A percentile compares a stretch with the other conserved stretches of the same genome.
Evolutionary conservation across 73 alveolate genomes (phyloP).

Genomic region (Chromera velia): DNA sequence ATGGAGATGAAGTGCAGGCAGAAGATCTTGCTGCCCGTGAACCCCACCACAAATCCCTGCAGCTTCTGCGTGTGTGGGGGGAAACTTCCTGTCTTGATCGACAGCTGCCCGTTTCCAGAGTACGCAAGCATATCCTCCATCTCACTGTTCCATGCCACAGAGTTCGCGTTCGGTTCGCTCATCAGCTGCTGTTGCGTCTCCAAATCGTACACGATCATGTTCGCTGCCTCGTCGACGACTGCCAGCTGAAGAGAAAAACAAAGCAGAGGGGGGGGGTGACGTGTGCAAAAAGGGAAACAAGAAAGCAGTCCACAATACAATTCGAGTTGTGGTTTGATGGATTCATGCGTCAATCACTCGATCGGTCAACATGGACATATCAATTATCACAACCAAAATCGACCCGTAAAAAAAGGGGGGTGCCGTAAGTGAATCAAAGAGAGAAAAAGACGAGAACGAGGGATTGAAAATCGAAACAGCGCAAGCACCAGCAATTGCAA

Average conservation of each 20-base stretch:
- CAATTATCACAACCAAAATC: too few relatives aligned
- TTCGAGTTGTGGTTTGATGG: too few relatives aligned
- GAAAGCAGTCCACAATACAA: too few relatives aligned
- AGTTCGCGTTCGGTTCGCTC: conserved; percentile 78
- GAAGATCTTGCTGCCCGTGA: conserved; percentile 90
- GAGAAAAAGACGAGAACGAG: too few relatives aligned
- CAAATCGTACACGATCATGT: conserved; percentile 78
- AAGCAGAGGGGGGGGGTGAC: too few relatives aligned
- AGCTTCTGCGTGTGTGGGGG: conserved; percentile 56
- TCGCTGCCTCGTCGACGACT: conserved; percentile 77
- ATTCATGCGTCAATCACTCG: too few relatives aligned
- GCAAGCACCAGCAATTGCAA: too few relatives aligned
- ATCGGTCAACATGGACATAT: too few relatives aligned
- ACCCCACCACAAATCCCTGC: conserved; percentile 82
- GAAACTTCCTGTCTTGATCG: conserved; percentile 71
- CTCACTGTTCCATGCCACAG: conserved; percentile 92
- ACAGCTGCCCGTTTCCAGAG: conserved; percentile 58
- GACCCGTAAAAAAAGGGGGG: too few relatives aligned
- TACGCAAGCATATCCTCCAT: conserved; percentile 82
- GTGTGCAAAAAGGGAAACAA: too few relatives aligned
- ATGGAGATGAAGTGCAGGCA: conserved; percentile 68
- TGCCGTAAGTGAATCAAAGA: too few relatives aligned
- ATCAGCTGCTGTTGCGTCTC: conserved; percentile 70
- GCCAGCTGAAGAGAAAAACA: conserved; percentile 64
- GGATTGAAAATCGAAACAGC: too few relatives aligned